A percentile compares a stretch with the other conserved stretches of the same genome.
phyloP scores from a whole-genome alignment of 176 grass and related monocot species.

The Carex scoparia region DNA sequence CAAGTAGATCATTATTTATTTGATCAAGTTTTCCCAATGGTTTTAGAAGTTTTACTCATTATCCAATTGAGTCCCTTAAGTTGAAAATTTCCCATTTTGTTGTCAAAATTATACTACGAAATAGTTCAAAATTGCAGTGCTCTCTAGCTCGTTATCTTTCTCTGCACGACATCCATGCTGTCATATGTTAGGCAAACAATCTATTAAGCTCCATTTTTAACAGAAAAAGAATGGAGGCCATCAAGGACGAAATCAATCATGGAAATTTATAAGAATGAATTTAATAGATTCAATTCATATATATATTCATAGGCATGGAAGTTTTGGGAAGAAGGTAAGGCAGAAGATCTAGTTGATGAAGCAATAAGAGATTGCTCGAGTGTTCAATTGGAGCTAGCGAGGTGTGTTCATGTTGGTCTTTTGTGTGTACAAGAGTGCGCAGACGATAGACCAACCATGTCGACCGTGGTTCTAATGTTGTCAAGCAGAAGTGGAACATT shows the following conservation, averaged over 20 bases:
- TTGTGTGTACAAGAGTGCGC: conserved; percentile 10
- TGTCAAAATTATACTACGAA: too few species aligned
- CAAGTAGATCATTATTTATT: too few species aligned
- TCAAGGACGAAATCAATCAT: neutral
- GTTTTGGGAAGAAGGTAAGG: conserved; percentile 1
- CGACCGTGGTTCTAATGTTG: neutral
- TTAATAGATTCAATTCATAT: neutral
- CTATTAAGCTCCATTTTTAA: too few species aligned
- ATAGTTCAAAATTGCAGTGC: too few species aligned
- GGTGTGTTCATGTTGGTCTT: conserved; percentile 2
- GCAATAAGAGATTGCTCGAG: neutral
- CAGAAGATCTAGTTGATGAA: neutral
- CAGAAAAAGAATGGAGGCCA: neutral
- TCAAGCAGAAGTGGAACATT: neutral
- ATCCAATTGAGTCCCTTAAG: too few species aligned
- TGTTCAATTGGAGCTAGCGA: neutral
- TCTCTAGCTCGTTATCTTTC: too few species aligned
- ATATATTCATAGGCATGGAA: conserved; percentile 5
- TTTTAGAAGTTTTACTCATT: too few species aligned
- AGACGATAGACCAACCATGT: conserved; percentile 11
- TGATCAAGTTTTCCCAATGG: too few species aligned
- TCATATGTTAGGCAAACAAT: too few species aligned
- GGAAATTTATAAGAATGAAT: neutral
- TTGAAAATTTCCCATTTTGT: too few species aligned
- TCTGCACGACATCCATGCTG: too few species aligned